Percentiles rank a stretch among this genome's conserved stretches.
Conservation (phyloP, 805 yeast species). For the Kazachstania kunashirensis region DNA sequence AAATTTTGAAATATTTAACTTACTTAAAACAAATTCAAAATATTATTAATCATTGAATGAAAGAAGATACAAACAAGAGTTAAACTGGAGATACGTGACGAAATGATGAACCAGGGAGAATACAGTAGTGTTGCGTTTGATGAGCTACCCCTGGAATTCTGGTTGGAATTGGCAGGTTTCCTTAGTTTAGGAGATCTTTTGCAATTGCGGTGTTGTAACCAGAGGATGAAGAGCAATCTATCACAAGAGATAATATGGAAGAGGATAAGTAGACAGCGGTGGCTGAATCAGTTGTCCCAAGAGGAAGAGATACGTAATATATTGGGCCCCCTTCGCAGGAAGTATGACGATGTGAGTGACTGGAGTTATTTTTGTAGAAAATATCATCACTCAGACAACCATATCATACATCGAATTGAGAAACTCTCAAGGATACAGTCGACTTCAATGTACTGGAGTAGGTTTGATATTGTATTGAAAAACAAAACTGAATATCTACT, state of each 20-base stretch:
- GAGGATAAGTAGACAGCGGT: background rate
- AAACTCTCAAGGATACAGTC: background rate
- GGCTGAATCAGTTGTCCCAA: background rate
- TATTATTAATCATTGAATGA: too few species aligned
- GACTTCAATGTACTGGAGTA: background rate
- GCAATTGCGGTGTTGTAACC: background rate
- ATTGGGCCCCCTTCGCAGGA: background rate
- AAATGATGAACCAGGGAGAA: too few species aligned
- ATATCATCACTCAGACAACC: background rate
- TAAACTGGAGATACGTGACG: too few species aligned
- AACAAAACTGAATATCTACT: background rate
- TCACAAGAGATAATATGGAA: background rate
- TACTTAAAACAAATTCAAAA: too few species aligned
- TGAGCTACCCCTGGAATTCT: background rate
- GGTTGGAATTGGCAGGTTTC: background rate
- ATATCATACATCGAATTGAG: background rate
- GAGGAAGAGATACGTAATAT: background rate
- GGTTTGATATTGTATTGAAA: background rate
- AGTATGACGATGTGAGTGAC: background rate
- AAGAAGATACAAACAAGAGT: too few species aligned
- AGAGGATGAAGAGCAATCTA: background rate
- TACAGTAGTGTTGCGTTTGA: background rate
- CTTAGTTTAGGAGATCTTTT: background rate
- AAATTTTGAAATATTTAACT: too few species aligned
- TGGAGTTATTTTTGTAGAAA: background rate